phyloP scores from a whole-genome alignment of 306 rosid genomes.

The Comarum palustre region DNA sequence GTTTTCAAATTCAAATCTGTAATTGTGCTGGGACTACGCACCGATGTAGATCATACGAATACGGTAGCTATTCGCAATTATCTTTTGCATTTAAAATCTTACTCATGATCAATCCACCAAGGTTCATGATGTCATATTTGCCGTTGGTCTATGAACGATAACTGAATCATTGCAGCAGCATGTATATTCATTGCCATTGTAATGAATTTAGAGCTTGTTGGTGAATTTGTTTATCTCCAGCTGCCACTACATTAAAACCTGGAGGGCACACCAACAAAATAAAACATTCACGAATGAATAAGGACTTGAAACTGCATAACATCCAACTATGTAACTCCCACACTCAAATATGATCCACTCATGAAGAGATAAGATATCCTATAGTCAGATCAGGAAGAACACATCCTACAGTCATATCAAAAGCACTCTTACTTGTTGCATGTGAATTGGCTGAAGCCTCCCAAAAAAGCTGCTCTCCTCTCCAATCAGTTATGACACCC shows the following conservation, averaged over 20 bases:
- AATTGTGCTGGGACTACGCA: not conserved
- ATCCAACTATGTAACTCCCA: not conserved
- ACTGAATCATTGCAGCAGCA: not conserved
- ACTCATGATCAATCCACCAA: not conserved
- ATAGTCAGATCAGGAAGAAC: not conserved
- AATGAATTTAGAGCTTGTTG: constrained; percentile 64
- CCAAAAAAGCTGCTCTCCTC: constrained; percentile 74
- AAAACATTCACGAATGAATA: not conserved
- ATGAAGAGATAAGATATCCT: not conserved
- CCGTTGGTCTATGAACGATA: not conserved
- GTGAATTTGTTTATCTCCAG: constrained; percentile 80
- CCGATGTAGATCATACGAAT: not conserved
- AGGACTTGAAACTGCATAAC: not conserved
- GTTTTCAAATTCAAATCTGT: not conserved
- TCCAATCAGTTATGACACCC: constrained; percentile 93
- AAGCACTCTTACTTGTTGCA: constrained; percentile 49
- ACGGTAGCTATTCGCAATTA: not conserved
- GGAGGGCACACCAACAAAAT: constrained; percentile 1
- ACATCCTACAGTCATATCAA: not conserved
- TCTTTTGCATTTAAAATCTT: not conserved
- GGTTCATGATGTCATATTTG: not conserved
- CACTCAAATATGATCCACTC: constrained; percentile 9
- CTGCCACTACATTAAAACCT: constrained; percentile 88
- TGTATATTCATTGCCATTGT: constrained; percentile 49
- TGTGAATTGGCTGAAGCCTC: constrained; percentile 72